These are phyloP conservation scores for Fusarium devonianum DNA, from an alignment of 2,329 filamentous ascomycete genomes.

Conservation along the genomic window DNA sequence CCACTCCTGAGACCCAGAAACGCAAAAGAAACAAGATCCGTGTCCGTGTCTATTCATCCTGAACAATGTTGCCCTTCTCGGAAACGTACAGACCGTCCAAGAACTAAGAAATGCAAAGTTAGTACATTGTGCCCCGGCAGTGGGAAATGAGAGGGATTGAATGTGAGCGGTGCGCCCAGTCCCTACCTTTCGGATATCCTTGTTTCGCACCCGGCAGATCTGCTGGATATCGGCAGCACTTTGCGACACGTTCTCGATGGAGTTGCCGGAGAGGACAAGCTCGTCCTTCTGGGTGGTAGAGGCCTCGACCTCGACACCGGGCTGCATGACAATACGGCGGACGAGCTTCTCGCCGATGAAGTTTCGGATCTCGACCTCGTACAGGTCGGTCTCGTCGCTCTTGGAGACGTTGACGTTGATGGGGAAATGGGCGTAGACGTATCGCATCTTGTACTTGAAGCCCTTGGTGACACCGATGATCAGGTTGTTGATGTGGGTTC, in stretches of 20 bases:
- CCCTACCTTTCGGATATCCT: conserved; percentile 99
- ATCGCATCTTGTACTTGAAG: conserved; percentile 99
- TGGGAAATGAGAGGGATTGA: background rate
- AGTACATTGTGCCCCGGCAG: conserved; percentile 20
- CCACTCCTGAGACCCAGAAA: conserved; percentile 70
- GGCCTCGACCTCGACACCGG: conserved; percentile 88
- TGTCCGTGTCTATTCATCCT: conserved; percentile 67
- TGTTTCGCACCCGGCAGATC: conserved; percentile 99
- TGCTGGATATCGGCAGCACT: conserved; percentile 99
- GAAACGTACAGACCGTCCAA: conserved; percentile 99
- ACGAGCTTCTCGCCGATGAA: conserved; percentile 99
- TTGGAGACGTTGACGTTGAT: conserved; percentile 99
- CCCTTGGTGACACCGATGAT: conserved; percentile 98
- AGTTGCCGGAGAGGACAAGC: conserved; percentile 92
- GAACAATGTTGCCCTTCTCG: conserved; percentile 94
- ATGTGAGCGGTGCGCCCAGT: background rate
- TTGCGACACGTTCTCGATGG: conserved; percentile 96
- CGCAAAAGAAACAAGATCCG: conserved; percentile 61
- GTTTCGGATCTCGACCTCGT: conserved; percentile 98
- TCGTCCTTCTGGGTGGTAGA: conserved; percentile 98
- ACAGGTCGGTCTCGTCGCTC: conserved; percentile 87
- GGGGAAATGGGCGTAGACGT: conserved; percentile 99
- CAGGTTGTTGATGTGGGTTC: conserved; percentile 98
- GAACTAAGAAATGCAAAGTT: conserved; percentile 68
- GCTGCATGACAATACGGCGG: conserved; percentile 86